Conservation (phyloP, 140 eudicot species). For the Ambrosia hybrid region DNA sequence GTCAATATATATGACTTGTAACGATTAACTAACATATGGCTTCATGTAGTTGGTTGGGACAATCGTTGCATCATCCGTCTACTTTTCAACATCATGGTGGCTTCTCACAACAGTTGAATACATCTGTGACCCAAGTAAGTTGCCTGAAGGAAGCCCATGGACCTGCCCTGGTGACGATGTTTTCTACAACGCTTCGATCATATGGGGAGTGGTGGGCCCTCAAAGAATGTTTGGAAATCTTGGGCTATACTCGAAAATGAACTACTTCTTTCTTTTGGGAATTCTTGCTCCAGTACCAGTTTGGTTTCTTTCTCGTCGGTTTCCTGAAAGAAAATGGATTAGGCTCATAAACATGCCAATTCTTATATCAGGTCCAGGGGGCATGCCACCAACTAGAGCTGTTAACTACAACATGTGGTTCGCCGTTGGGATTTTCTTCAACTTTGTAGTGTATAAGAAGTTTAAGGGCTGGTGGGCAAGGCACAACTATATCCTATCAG, state of each 20-base stretch:
- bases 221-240: slow-evolving; percentile 60
- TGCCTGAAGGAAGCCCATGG: slow-evolving; percentile 91
- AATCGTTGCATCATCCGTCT: slow-evolving; percentile 47
- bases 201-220: slow-evolving; percentile 97
- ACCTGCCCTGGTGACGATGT: slow-evolving; percentile 87
- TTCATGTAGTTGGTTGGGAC: slow-evolving; percentile 68
- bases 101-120: slow-evolving; percentile 53
- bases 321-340: slow-evolving; percentile 71
- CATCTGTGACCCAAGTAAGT: slow-evolving; percentile 54
- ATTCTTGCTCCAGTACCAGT: slow-evolving; percentile 63
- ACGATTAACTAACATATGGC: background rate
- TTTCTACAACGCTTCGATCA: slow-evolving; percentile 86
- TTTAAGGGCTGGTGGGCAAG: slow-evolving; percentile 80
- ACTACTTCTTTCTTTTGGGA: slow-evolving; percentile 81
- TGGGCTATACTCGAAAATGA: slow-evolving; percentile 58
- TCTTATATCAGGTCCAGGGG: slow-evolving; percentile 53
- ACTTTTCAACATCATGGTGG: slow-evolving; percentile 82
- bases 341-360: slow-evolving; percentile 68
- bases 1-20: background rate
- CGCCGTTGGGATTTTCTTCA: slow-evolving; percentile 66
- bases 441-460: slow-evolving; percentile 50
- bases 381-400: slow-evolving; percentile 70
- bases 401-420: slow-evolving; percentile 75
- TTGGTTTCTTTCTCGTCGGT: slow-evolving; percentile 49
- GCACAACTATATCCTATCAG: slow-evolving; percentile 74